Conservation (phyloP, 192 early-diverging fungal species). For the Kappamyces sp. region DNA sequence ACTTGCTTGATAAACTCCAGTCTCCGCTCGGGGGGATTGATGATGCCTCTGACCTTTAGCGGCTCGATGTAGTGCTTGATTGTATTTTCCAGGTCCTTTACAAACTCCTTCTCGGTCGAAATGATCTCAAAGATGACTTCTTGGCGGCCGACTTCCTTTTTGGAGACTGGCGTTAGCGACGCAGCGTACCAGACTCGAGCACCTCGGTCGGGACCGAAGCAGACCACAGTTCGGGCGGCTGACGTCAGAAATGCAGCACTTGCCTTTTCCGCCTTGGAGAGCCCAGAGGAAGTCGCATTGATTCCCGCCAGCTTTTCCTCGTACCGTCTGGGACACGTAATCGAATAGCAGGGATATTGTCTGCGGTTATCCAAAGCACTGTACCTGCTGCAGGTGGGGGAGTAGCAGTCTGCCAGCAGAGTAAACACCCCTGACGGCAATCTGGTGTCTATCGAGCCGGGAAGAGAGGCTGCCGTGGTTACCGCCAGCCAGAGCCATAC, state of each 20-base stretch:
- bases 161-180: slow-evolving; percentile 38
- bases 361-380: slow-evolving; percentile 2
- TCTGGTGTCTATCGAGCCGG: slow-evolving; percentile 18
- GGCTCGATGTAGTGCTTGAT: slow-evolving; percentile 30
- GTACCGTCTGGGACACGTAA: slow-evolving; percentile 69
- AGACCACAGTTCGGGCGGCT: slow-evolving; percentile 61
- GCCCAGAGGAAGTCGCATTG: too few relatives aligned
- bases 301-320: too few relatives aligned
- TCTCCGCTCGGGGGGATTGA: slow-evolving; percentile 49
- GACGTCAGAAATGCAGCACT: too few relatives aligned
- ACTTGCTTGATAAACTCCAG: slow-evolving; percentile 67
- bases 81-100: slow-evolving; percentile 70
- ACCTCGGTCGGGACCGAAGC: slow-evolving; percentile 72
- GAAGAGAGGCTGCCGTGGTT: slow-evolving; percentile 1
- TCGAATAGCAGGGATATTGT: slow-evolving; percentile 81
- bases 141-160: slow-evolving; percentile 79
- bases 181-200: slow-evolving; percentile 30
- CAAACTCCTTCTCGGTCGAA: slow-evolving; percentile 86
- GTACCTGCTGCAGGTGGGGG: slow-evolving; percentile 68
- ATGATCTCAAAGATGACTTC: slow-evolving; percentile 91
- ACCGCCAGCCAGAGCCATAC: slow-evolving; percentile 10
- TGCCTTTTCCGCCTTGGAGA: too few relatives aligned
- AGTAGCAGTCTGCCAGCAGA: slow-evolving; percentile 86
- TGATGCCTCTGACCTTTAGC: slow-evolving; percentile 47
- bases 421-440: slow-evolving; percentile 84